Evolutionary conservation across 495 filamentous ascomycete genomes (phyloP), one percentile per base, ranked within the genome.

Genomic region (Neurospora sp.): DNA sequence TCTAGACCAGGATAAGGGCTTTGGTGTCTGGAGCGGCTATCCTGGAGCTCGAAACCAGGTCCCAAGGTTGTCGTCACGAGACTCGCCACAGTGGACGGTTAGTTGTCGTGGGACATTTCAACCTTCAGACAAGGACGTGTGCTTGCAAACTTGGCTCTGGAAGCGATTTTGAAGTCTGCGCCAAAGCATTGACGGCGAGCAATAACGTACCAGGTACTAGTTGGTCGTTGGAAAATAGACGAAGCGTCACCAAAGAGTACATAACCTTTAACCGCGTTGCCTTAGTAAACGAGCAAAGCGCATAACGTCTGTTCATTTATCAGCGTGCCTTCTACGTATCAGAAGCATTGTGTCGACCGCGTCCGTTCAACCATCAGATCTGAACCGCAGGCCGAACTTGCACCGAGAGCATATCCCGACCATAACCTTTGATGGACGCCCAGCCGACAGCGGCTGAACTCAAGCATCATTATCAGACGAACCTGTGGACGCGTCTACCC

Each of bases 361-460:
- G 42, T 46, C 68, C 70, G 73, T 73, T 72, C 70, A 71, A 44
- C 48, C 71, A n/a, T 71, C 14, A 40, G 68, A 18, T 76, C 73
- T 69, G 70, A 71, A 44, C 44, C 40, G 59, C 74, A 72, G 76
- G 46, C 71, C 71, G 69, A 48, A 73, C 69, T 75, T 41, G 42
- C 73, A 48, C 46, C 31, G 74, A 71, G 72, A 70, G 74, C 74
- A 74, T 72, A 68, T 68, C 70, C 73, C 70, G 48, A 69, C 80
- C 77, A 75, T 75, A 80, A 81, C 76, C 81, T 84, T 86, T 80
- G 53, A 86, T 87, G 85, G 84, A 86, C 78, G 77, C 81, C 78
- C 83, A 81, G 81, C 80, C 84, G 74, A 81, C 82, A 73, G 79
- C 84, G 83, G 84, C 83, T 80, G 83, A 86, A 78, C 78, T 84